phyloP scores from a whole-genome alignment of 331 rosid species.

The Stylosanthes scabra region DNA sequence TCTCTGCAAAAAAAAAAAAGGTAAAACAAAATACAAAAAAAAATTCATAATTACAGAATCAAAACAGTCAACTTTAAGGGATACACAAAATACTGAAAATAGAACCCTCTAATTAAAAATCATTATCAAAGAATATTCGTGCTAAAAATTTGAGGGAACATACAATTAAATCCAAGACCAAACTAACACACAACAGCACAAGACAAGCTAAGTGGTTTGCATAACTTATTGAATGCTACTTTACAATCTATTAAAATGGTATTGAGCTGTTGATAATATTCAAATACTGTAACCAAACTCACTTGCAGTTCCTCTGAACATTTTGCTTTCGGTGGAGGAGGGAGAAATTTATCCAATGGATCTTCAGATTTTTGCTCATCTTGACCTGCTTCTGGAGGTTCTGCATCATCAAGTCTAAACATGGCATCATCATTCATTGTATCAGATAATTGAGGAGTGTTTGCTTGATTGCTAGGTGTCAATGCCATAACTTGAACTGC shows the following conservation, averaged over 20 bases:
- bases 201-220: conserved; percentile 4
- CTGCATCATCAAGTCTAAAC: conserved; percentile 58
- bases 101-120: neutral
- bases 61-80: neutral
- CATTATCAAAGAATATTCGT: neutral
- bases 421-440: conserved; percentile 43
- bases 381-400: conserved; percentile 50
- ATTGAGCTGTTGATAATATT: conserved; percentile 19
- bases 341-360: conserved; percentile 77
- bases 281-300: conserved; percentile 41
- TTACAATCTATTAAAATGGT: conserved; percentile 17
- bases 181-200: neutral
- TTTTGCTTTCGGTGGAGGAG: conserved; percentile 72
- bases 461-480: conserved; percentile 61
- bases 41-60: neutral
- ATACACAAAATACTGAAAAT: neutral
- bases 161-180: neutral
- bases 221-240: conserved; percentile 14
- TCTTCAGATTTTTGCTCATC: conserved; percentile 57
- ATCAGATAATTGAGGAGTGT: conserved; percentile 61
- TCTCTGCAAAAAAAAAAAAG: no score
- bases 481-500: conserved; percentile 51
- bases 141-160: neutral
- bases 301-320: conserved; percentile 91
- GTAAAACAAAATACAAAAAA: no score